These are phyloP conservation scores for Quercus wislizeni DNA, from an alignment of 306 rosid genomes.

Conservation along the genomic window DNA sequence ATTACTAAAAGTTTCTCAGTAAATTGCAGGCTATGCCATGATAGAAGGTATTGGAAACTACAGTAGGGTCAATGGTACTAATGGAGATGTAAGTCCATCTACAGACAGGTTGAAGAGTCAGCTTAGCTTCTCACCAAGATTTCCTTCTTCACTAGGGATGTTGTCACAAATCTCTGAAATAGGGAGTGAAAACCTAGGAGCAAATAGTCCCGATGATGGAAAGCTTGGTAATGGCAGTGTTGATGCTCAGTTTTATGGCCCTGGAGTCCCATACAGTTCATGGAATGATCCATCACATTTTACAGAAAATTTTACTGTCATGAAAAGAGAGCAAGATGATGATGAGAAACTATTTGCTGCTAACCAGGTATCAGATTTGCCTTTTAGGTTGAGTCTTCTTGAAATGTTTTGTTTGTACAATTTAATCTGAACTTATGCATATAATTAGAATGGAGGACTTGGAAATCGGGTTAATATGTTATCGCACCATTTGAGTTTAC, in stretches of 20 bases:
- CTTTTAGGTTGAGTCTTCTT: neutral
- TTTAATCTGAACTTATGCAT: constrained; percentile 1
- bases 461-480: constrained; percentile 55
- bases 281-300: constrained; percentile 58
- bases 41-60: constrained; percentile 47
- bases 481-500: constrained; percentile 80
- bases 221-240: constrained; percentile 34
- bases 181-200: constrained; percentile 45
- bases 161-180: constrained; percentile 61
- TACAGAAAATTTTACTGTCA: constrained; percentile 36
- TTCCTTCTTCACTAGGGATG: constrained; percentile 52
- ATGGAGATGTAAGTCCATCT: constrained; percentile 43
- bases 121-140: constrained; percentile 53
- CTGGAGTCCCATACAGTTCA: constrained; percentile 52
- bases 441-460: constrained; percentile 52
- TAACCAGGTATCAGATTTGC: constrained; percentile 46
- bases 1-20: constrained; percentile 17
- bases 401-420: constrained; percentile 7
- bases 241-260: constrained; percentile 34
- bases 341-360: constrained; percentile 46
- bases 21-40: constrained; percentile 46
- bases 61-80: constrained; percentile 29
- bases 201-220: constrained; percentile 38
- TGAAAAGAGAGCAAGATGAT: constrained; percentile 51
- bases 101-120: constrained; percentile 54